These are phyloP conservation scores for Cucumis sativus DNA, from an alignment of 306 rosid genomes.

Conservation along the genomic window DNA sequence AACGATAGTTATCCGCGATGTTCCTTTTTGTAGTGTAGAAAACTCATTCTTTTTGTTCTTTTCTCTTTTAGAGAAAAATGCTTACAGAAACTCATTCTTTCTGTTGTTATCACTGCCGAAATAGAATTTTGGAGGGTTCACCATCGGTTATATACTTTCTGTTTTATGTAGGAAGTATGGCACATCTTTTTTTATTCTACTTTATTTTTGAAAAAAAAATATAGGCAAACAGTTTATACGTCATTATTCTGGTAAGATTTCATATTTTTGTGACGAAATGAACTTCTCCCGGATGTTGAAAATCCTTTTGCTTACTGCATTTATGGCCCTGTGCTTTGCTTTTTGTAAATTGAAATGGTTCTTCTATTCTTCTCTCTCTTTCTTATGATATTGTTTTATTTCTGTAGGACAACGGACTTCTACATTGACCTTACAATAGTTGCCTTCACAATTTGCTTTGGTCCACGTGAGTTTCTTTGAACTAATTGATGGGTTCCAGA, in stretches of 20 bases:
- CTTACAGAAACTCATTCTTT: background rate
- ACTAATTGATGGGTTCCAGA: conserved; percentile 82
- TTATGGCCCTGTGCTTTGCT: background rate
- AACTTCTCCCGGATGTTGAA: background rate
- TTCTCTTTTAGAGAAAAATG: background rate
- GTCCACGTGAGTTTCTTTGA: conserved; percentile 16
- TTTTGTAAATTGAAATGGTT: background rate
- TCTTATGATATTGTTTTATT: background rate
- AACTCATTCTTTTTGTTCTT: background rate
- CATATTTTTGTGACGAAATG: background rate
- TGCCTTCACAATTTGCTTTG: background rate
- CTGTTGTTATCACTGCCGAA: background rate
- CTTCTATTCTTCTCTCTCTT: background rate
- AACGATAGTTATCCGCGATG: background rate
- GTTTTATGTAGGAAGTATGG: background rate
- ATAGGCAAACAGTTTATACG: background rate
- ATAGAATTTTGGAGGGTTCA: background rate
- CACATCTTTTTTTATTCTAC: background rate
- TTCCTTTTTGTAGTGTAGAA: background rate
- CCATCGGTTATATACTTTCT: background rate
- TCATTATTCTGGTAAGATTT: background rate
- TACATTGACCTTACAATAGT: background rate
- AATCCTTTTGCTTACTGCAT: background rate
- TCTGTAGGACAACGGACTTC: background rate
- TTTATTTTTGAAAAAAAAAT: too few species aligned